A percentile compares a stretch with the other conserved stretches of the same genome.
Conservation (phyloP, 2,329 filamentous ascomycete genomes). For the Paramyrothecium roridum region DNA sequence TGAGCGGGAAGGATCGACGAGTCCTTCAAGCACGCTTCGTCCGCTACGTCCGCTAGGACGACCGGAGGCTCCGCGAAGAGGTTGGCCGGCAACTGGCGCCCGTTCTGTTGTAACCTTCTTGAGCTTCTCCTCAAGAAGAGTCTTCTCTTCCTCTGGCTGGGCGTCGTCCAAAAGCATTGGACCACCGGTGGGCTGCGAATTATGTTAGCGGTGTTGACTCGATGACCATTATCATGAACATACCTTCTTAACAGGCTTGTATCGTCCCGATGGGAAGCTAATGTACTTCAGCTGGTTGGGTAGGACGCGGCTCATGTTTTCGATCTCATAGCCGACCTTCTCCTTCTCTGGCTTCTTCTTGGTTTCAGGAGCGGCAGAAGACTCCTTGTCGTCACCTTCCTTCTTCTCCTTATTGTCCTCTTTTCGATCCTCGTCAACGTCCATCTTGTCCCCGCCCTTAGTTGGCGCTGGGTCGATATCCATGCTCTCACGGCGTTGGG, state of each 20-base stretch:
- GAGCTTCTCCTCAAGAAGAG: constrained; percentile 85
- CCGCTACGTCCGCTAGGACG: constrained; percentile 27
- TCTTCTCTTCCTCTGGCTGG: constrained; percentile 72
- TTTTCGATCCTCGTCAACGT: constrained; percentile 67
- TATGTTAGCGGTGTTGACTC: constrained; percentile 16
- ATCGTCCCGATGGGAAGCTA: constrained; percentile 84
- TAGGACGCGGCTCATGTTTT: constrained; percentile 95
- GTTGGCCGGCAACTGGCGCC: constrained; percentile 52
- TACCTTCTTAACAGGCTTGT: constrained; percentile 88
- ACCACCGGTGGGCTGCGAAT: constrained; percentile 77
- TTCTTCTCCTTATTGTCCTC: constrained; percentile 59
- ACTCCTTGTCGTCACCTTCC: constrained; percentile 58
- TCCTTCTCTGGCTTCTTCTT: constrained; percentile 96
- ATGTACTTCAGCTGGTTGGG: constrained; percentile 94
- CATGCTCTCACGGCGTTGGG: constrained; percentile 90
- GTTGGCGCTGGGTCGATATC: constrained; percentile 76
- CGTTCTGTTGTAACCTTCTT: constrained; percentile 72
- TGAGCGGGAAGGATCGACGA: constrained; percentile 27
- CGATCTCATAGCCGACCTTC: constrained; percentile 92
- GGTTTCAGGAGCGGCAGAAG: constrained; percentile 46
- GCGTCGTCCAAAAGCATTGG: constrained; percentile 89
- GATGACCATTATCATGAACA: constrained; percentile 18
- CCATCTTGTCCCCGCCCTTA: constrained; percentile 78
- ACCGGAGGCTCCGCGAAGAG: constrained; percentile 21
- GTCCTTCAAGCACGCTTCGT: constrained; percentile 32